Evolutionary conservation across 495 filamentous ascomycete genomes (phyloP), one percentile per base, ranked within the genome.

Genomic region (Astrocystis sublimbata): DNA sequence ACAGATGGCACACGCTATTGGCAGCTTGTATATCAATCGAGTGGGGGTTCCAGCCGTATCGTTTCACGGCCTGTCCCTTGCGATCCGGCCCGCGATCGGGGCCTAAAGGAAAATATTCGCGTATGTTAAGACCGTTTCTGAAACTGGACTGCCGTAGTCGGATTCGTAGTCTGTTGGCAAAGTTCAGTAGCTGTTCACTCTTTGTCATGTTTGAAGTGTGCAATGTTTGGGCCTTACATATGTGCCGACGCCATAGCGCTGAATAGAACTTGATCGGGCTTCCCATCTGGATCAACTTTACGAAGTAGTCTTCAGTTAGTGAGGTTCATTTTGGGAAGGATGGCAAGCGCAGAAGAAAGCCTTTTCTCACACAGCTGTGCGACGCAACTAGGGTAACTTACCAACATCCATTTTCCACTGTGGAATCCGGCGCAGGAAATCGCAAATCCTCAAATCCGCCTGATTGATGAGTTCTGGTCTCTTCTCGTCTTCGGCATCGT

Each of bases 211-310:
- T 56, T 58, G 17, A 33, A 38, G 40, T 12, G 30, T 17, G 36
- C 13, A 9, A 26, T 28, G 31, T 19, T 2, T 54, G 17, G 12
- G 41, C 41, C 67, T 72, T 58, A 72, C 69, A 68, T 62, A 53
- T 72, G 67, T 43, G 67, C 67, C 55, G 63, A 62, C 19, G 65
- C 65, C 28, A 72, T 84, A n/a, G 87, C 87, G 66, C 89, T 86
- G 73, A 91, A 91, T 65, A 92, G 83, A 67, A 92, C 81, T 70
- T 90, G 84, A 60, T 92, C 88, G 6, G 88, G 80, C 13, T 81
- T 76, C 15, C 81, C 76, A 56, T 86, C 82, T n/a, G 81, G 76
- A 19, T 85, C 81, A 43, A 90, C 74, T 61, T 46, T 1, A 31
- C 24, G 47, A 5, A 41, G 21, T 8, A 7, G 28, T 19, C 4